Percentiles rank a stretch among this genome's conserved stretches.
Evolutionary conservation across 2,329 filamentous ascomycete genomes (phyloP).

Genomic region (Cladophialophora bantiana): DNA sequence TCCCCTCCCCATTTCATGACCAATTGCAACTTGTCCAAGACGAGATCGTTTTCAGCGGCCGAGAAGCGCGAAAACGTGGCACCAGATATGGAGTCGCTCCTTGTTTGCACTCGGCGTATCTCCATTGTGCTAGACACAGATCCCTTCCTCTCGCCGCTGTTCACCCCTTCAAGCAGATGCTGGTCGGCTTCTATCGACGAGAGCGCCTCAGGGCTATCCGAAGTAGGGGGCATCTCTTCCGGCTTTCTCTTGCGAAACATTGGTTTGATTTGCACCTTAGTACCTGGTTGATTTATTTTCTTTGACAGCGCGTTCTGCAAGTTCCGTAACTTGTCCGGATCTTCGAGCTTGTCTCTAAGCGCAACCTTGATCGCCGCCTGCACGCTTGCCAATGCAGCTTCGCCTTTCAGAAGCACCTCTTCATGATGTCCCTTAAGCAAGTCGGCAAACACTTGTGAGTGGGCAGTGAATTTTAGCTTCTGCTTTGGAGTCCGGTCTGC

Average conservation of each 20-base stretch:
- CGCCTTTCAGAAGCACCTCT: slow-evolving; percentile 91
- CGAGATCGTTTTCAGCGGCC: slow-evolving; percentile 88
- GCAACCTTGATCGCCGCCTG: slow-evolving; percentile 85
- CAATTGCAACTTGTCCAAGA: slow-evolving; percentile 93
- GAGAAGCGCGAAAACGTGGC: slow-evolving; percentile 93
- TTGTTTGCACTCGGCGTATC: slow-evolving; percentile 60
- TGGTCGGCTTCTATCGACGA: slow-evolving; percentile 25
- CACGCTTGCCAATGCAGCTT: slow-evolving; percentile 86
- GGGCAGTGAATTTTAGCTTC: slow-evolving; percentile 99
- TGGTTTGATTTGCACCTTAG: slow-evolving; percentile 98
- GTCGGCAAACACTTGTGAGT: slow-evolving; percentile 94
- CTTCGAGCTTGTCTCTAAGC: slow-evolving; percentile 79
- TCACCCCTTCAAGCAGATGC: slow-evolving; percentile 15
- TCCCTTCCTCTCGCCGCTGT: slow-evolving; percentile 17
- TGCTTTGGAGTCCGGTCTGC: slow-evolving; percentile 98
- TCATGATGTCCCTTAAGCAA: slow-evolving; percentile 94
- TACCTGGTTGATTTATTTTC: slow-evolving; percentile 92
- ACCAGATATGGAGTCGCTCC: slow-evolving; percentile 85
- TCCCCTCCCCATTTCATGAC: slow-evolving; percentile 99
- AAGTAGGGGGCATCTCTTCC: slow-evolving; percentile 54
- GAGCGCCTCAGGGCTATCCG: slow-evolving; percentile 12
- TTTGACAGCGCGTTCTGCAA: slow-evolving; percentile 87
- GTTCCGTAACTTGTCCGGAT: slow-evolving; percentile 81
- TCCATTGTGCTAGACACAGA: slow-evolving; percentile 39
- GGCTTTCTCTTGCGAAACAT: slow-evolving; percentile 93